These are phyloP conservation scores for Xylaria multiplex DNA, from an alignment of 2,329 filamentous ascomycete species.

Conservation along the genomic window DNA sequence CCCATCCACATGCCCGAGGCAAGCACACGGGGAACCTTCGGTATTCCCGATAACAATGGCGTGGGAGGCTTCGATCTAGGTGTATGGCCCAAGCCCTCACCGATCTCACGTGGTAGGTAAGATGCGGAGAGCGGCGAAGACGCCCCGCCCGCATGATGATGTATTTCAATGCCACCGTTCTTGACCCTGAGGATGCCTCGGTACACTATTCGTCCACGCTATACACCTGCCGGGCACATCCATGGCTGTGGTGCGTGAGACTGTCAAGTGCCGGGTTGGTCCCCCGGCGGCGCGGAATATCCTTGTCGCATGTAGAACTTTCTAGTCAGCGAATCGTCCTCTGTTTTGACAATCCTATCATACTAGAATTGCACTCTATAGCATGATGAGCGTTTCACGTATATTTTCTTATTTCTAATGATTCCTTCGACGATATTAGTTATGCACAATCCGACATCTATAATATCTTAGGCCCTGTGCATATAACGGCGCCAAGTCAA, in stretches of 20 bases:
- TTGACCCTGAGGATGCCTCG: background rate
- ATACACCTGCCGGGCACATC: background rate
- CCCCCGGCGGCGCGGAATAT: slow-evolving; percentile 1
- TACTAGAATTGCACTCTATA: background rate
- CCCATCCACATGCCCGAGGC: background rate
- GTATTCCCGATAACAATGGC: background rate
- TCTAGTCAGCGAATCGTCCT: background rate
- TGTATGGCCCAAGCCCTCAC: background rate
- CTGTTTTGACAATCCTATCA: background rate
- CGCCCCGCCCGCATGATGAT: background rate
- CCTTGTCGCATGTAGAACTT: slow-evolving; percentile 8
- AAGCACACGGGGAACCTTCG: background rate
- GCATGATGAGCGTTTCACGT: slow-evolving; percentile 21
- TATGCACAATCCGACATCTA: slow-evolving; percentile 5
- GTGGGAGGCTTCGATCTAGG: too few relatives aligned
- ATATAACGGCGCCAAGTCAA: background rate
- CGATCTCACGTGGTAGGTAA: background rate
- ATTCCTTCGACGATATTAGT: slow-evolving; percentile 9
- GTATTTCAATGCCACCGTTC: background rate
- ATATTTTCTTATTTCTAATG: slow-evolving; percentile 3
- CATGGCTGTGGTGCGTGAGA: background rate
- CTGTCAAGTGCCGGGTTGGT: slow-evolving; percentile 13
- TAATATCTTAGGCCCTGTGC: slow-evolving; percentile 1
- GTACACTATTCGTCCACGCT: background rate
- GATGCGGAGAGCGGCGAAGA: too few relatives aligned